Evolutionary conservation across 805 yeast species (phyloP).

Genomic region (Kodamaea restingae): DNA sequence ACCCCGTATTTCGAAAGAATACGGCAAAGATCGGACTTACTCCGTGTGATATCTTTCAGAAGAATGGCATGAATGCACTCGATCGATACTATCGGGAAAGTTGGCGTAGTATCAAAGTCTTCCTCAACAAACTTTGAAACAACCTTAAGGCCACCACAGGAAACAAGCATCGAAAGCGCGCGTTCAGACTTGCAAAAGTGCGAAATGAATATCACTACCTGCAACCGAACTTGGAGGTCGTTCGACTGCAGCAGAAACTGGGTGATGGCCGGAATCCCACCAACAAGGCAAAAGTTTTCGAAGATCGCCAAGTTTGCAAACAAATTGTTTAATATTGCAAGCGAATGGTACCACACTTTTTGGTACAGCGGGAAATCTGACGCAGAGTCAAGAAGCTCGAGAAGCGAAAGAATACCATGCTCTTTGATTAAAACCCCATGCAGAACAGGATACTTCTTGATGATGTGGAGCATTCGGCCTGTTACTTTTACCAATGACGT

Average conservation of each 20-base stretch:
- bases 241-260: conserved; percentile 32
- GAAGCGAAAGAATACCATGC: conserved; percentile 37
- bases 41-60: conserved; percentile 31
- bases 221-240: conserved; percentile 29
- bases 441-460: conserved; percentile 37
- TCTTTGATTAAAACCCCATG: conserved; percentile 38
- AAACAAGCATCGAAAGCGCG: conserved; percentile 38
- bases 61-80: conserved; percentile 34
- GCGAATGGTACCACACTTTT: conserved; percentile 34
- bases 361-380: conserved; percentile 30
- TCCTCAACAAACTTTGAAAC: conserved; percentile 44
- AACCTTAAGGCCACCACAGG: conserved; percentile 44
- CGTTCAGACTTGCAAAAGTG: conserved; percentile 30
- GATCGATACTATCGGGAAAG: conserved; percentile 35
- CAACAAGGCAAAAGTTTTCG: conserved; percentile 40
- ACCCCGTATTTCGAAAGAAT: conserved; percentile 41
- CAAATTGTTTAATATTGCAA: conserved; percentile 32
- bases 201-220: conserved; percentile 35
- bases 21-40: conserved; percentile 41
- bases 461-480: conserved; percentile 35
- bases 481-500: conserved; percentile 31
- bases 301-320: conserved; percentile 31
- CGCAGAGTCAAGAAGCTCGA: conserved; percentile 36
- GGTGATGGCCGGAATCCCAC: conserved; percentile 41
- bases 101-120: conserved; percentile 37